Evolutionary conservation across 192 early-diverging fungal species (phyloP).

Genomic region (Umbelopsis sp.): DNA sequence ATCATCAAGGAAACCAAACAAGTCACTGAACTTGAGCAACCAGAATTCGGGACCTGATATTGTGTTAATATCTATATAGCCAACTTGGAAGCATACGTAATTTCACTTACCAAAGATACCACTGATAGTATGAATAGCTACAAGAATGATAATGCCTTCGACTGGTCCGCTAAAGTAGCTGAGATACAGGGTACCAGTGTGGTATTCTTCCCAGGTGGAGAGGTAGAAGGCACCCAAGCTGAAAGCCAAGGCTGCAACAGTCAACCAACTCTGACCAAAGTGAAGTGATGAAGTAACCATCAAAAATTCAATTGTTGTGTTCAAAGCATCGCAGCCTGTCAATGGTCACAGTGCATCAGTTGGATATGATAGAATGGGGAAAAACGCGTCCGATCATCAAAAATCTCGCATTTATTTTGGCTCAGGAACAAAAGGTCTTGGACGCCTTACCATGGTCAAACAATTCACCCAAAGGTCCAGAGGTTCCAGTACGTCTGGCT

Average conservation of each 20-base stretch:
- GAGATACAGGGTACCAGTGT: conserved; percentile 85
- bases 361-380: neutral
- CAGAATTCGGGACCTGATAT: conserved; percentile 49
- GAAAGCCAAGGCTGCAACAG: conserved; percentile 38
- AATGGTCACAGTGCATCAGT: neutral
- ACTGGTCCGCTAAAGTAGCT: conserved; percentile 87
- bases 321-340: conserved; percentile 61
- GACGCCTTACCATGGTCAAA: conserved; percentile 85
- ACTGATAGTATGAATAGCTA: conserved; percentile 61
- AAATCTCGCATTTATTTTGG: conserved; percentile 4
- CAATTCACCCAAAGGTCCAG: conserved; percentile 90
- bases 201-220: conserved; percentile 94
- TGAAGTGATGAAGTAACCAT: conserved; percentile 64
- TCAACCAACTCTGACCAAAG: conserved; percentile 77
- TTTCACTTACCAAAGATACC: conserved; percentile 58
- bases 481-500: conserved; percentile 84
- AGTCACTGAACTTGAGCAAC: conserved; percentile 35
- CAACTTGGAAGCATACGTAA: neutral
- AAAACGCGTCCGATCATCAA: conserved; percentile 2
- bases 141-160: conserved; percentile 82
- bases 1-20: conserved; percentile 32
- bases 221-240: conserved; percentile 76
- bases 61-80: neutral
- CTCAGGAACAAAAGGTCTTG: neutral
- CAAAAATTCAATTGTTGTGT: conserved; percentile 61